Evolutionary conservation across 192 early-diverging fungal genomes (phyloP).

Genomic region (Radiomyces spectabilis): DNA sequence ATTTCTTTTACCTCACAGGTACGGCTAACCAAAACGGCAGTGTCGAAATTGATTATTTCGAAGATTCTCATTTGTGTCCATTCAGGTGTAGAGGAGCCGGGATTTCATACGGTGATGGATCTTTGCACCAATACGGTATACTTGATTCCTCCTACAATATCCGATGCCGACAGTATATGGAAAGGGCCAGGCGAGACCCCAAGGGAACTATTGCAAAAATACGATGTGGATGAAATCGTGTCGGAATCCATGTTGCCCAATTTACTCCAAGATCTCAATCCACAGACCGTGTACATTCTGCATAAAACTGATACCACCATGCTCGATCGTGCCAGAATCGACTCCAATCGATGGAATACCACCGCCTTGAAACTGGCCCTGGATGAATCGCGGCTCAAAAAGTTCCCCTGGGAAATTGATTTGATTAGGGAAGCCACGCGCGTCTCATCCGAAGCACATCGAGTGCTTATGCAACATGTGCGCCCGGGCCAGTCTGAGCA

Average conservation of each 20-base stretch:
- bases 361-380: constrained; percentile 41
- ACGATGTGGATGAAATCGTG: constrained; percentile 67
- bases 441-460: constrained; percentile 72
- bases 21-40: constrained; percentile 31
- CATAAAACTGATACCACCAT: constrained; percentile 33
- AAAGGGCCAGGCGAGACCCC: constrained; percentile 60
- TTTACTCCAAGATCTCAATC: constrained; percentile 38
- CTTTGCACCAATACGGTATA: constrained; percentile 52
- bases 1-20: constrained; percentile 85
- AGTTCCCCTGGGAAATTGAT: constrained; percentile 71
- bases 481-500: constrained; percentile 57
- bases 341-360: constrained; percentile 6
- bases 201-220: constrained; percentile 42
- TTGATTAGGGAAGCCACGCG: constrained; percentile 69
- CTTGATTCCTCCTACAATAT: constrained; percentile 64
- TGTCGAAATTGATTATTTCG: constrained; percentile 22
- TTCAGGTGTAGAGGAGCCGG: constrained; percentile 63
- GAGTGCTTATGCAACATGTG: constrained; percentile 70
- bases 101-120: constrained; percentile 66
- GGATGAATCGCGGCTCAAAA: constrained; percentile 77
- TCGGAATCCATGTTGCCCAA: constrained; percentile 47
- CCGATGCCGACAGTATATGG: constrained; percentile 74
- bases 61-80: not conserved
- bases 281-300: constrained; percentile 44
- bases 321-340: constrained; percentile 1